Percentiles rank a stretch among this genome's conserved stretches.
Conservation (phyloP, 148 eudicot genomes). For the Fagopyrum tataricum region DNA sequence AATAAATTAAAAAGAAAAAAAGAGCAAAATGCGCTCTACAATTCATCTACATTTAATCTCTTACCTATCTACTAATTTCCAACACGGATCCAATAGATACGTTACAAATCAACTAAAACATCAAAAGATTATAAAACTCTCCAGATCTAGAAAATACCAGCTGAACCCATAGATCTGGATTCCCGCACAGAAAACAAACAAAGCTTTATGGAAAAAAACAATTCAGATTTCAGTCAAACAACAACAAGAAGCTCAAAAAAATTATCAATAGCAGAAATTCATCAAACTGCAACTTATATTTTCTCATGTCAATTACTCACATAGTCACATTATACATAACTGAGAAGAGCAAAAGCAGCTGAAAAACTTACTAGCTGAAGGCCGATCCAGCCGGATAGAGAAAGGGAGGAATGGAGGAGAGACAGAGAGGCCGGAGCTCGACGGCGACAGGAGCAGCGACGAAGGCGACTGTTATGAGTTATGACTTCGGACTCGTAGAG, state of each 20-base stretch:
- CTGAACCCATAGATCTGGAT: conserved; percentile 11
- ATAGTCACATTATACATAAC: not conserved
- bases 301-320: not conserved
- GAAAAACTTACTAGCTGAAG: conserved; percentile 6
- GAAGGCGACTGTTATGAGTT: conserved; percentile 9
- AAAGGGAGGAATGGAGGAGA: not conserved
- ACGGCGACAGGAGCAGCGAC: not conserved
- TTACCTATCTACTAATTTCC: not conserved
- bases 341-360: not conserved
- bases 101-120: not conserved
- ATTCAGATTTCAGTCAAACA: not conserved
- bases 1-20: not conserved
- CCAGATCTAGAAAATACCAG: not conserved
- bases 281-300: not conserved
- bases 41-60: not conserved
- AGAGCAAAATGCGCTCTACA: not conserved
- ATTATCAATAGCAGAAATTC: not conserved
- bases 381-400: not conserved
- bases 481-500: not conserved
- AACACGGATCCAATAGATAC: not conserved
- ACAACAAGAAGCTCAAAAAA: not conserved
- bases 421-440: conserved; percentile 1
- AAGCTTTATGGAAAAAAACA: not conserved
- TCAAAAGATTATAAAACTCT: not conserved
- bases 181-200: not conserved